phyloP scores from a whole-genome alignment of 106 monocot species.

The Chionographis japonica region DNA sequence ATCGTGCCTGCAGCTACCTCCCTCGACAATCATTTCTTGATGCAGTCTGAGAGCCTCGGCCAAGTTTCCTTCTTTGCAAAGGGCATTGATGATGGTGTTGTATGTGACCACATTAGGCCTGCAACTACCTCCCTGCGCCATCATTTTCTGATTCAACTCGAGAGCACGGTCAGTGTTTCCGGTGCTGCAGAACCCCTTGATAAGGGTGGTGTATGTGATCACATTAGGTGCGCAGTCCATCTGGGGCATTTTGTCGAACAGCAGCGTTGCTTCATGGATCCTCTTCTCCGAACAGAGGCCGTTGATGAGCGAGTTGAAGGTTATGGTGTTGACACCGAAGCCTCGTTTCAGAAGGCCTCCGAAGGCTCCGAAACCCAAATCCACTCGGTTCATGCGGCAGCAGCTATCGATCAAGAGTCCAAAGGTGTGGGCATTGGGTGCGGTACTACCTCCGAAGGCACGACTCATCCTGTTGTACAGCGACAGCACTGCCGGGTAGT shows the following conservation, averaged over 20 bases:
- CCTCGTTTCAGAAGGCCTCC: conserved; percentile 17
- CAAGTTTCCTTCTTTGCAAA: conserved; percentile 30
- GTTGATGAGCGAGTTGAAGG: conserved; percentile 24
- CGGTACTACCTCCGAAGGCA: no score
- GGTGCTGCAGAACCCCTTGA: conserved; percentile 21
- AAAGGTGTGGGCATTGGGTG: neutral
- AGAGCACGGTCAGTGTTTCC: conserved; percentile 5
- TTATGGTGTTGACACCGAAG: conserved; percentile 16
- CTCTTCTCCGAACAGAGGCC: conserved; percentile 26
- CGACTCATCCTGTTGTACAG: neutral
- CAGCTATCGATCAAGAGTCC: conserved; percentile 6
- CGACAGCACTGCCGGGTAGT: neutral
- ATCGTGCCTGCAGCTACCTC: conserved; percentile 11
- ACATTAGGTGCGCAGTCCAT: conserved; percentile 1
- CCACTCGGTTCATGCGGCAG: conserved; percentile 10
- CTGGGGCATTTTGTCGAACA: conserved; percentile 19
- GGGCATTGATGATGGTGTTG: conserved; percentile 27
- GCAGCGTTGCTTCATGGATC: conserved; percentile 12
- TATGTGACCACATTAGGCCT: conserved; percentile 31
- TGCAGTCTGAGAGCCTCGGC: conserved; percentile 17
- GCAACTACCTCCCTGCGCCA: neutral
- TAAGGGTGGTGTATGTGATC: conserved; percentile 9
- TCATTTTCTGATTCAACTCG: conserved; percentile 10
- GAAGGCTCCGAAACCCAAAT: conserved; percentile 15
- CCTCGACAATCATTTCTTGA: conserved; percentile 30